Base-by-base conservation (phyloP, 345 rosid genomes). In the Gossypium sturtianum region DNA sequence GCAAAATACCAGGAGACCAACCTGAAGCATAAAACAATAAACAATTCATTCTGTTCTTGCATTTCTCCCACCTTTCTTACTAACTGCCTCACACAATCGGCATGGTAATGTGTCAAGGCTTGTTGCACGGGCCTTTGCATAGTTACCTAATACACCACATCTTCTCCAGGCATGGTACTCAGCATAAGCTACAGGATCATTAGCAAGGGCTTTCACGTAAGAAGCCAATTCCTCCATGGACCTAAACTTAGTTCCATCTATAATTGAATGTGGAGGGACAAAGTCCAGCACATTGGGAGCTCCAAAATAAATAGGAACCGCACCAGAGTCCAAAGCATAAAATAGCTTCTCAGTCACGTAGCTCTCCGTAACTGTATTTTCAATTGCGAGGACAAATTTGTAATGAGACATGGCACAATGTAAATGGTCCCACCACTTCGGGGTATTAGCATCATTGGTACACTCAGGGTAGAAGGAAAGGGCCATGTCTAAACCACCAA, bases 341-440 rank as follows among this genome's bases (percentile, higher is more conserved):
- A 88, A 94, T 44, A 92, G 93, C 86, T 94, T 94, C 85, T 94
- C 98, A 0, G 97, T 94, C 79, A 92, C 93, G 3, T 94, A 94
- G 75, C 97, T 92, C 67, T 92, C 97, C 1, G 90, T 81, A 79
- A 78, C 78, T 7, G 97, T 94, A 85, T 94, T 94, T 66, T 94
- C 98, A 1, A 94, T 91, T 2, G 98, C 97, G 4, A 94, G 97
- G 17, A 87, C 93, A 71, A 94, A 92, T 77, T 94, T 92, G 86
- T 94, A 92, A 77, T 92, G 91, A 80, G 98, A 94, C 98, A 92
- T 92, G 65, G 95, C 90, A 68, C 98, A 94, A 64, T 94, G 97
- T 59, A 92, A 81, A 70, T 94, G 97, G 74, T 90, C 97, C 84
- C 95, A 92, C 97, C 98, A 94, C 86, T 84, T 90, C 11, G 90